A percentile compares a stretch with the other conserved stretches of the same genome.
Conservation (phyloP, 2,329 filamentous ascomycete species). For the Clathrospora elynae region DNA sequence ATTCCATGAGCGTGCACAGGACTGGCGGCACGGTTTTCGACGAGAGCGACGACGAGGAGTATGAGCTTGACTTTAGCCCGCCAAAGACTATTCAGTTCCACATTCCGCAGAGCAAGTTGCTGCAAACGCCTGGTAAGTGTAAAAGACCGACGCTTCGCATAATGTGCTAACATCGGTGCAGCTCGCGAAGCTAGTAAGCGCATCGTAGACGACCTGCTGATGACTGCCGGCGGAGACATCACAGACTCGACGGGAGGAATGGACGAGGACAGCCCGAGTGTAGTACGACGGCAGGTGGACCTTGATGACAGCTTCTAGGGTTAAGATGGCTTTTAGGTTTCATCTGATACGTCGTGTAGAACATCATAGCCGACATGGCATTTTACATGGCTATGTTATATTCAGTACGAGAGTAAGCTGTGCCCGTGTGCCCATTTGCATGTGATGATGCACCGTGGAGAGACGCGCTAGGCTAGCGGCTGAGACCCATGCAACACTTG, state of each 20-base stretch:
- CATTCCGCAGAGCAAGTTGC: slow-evolving; percentile 73
- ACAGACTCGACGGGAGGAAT: slow-evolving; percentile 54
- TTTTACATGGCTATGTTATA: too few relatives aligned
- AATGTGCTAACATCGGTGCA: slow-evolving; percentile 36
- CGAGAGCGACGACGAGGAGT: slow-evolving; percentile 71
- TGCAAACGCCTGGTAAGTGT: slow-evolving; percentile 77
- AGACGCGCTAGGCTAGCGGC: slow-evolving; percentile 16
- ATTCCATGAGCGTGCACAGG: slow-evolving; percentile 57
- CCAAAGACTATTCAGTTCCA: slow-evolving; percentile 93
- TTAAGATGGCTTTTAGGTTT: background rate
- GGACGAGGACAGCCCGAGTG: slow-evolving; percentile 55
- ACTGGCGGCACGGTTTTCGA: slow-evolving; percentile 62
- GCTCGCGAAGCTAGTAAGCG: slow-evolving; percentile 79
- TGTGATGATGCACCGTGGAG: slow-evolving; percentile 13
- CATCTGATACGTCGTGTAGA: background rate
- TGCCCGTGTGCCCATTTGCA: slow-evolving; percentile 9
- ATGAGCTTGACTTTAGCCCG: slow-evolving; percentile 70
- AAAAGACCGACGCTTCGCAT: too few relatives aligned
- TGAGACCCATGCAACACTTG: slow-evolving; percentile 20
- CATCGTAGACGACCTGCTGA: slow-evolving; percentile 79
- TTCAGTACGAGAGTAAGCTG: slow-evolving; percentile 9
- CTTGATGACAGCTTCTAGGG: slow-evolving; percentile 56
- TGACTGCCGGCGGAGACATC: slow-evolving; percentile 70
- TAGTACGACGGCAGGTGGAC: slow-evolving; percentile 52
- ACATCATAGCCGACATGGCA: too few relatives aligned